These are phyloP conservation scores for Lachnellula arida DNA, from an alignment of 2,329 filamentous ascomycete genomes.

Conservation along the genomic window DNA sequence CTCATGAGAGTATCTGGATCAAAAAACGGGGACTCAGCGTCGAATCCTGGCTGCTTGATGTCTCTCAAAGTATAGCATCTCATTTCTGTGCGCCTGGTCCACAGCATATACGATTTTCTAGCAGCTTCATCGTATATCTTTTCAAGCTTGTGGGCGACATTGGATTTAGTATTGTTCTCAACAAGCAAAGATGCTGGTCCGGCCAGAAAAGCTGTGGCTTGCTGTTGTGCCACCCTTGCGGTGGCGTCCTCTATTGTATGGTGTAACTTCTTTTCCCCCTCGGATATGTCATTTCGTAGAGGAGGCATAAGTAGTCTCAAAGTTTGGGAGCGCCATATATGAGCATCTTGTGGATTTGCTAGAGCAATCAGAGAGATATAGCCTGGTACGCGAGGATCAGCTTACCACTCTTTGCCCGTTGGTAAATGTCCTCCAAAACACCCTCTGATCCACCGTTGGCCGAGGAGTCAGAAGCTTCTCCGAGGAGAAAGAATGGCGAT, in stretches of 20 bases:
- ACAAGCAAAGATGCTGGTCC: constrained; percentile 11
- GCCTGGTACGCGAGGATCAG: background rate
- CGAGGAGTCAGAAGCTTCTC: background rate
- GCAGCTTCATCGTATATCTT: constrained; percentile 14
- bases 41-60: background rate
- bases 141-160: background rate
- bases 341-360: constrained; percentile 17
- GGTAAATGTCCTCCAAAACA: constrained; percentile 7
- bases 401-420: constrained; percentile 3
- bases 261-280: constrained; percentile 1
- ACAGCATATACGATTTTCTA: constrained; percentile 12
- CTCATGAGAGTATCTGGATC: constrained; percentile 10
- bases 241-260: constrained; percentile 2
- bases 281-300: background rate
- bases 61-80: constrained; percentile 5
- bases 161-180: background rate
- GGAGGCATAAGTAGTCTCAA: constrained; percentile 15
- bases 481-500: background rate
- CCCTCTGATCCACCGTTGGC: background rate
- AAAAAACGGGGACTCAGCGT: constrained; percentile 1
- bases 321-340: constrained; percentile 19
- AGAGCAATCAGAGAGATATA: background rate
- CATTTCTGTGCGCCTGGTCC: constrained; percentile 15
- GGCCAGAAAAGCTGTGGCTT: constrained; percentile 5
- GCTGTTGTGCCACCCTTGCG: background rate